Evolutionary conservation across 306 rosid species (phyloP).

Genomic region (Prunus fruticosa): DNA sequence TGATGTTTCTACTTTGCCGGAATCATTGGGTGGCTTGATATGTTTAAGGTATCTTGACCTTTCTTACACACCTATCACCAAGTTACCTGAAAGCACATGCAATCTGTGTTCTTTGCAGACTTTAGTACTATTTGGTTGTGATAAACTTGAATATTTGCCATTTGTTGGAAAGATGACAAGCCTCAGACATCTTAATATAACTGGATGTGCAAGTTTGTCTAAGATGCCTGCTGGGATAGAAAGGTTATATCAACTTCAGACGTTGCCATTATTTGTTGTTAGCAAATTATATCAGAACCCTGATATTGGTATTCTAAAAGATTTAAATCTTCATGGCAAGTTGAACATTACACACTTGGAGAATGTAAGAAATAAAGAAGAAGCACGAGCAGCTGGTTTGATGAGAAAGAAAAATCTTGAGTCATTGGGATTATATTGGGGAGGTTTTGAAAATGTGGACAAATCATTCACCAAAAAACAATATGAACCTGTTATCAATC

Average conservation of each 20-base stretch:
- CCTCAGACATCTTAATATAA: constrained; percentile 4
- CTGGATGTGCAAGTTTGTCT: not conserved
- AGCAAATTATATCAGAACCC: not conserved
- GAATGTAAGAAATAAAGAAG: not conserved
- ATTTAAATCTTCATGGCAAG: not conserved
- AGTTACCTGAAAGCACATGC: not conserved
- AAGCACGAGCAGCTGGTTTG: not conserved
- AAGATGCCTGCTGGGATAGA: not conserved
- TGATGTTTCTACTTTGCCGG: not conserved
- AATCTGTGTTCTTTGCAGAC: constrained; percentile 14
- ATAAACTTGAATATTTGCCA: not conserved
- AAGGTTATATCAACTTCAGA: not conserved
- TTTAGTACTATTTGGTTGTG: not conserved
- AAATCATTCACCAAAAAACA: not conserved
- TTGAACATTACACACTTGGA: not conserved
- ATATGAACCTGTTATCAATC: not conserved
- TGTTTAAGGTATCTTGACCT: constrained; percentile 22
- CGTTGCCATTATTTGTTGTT: not conserved
- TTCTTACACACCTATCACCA: not conserved
- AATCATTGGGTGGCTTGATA: not conserved
- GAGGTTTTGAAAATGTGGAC: not conserved
- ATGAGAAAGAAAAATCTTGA: not conserved
- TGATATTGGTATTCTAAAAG: not conserved
- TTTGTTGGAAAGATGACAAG: not conserved
- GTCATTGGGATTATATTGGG: constrained; percentile 5